A percentile compares a stretch with the other conserved stretches of the same genome.
phyloP scores from a whole-genome alignment of 495 filamentous ascomycete species.

The Pseudoneurospora amorphoporcata region DNA sequence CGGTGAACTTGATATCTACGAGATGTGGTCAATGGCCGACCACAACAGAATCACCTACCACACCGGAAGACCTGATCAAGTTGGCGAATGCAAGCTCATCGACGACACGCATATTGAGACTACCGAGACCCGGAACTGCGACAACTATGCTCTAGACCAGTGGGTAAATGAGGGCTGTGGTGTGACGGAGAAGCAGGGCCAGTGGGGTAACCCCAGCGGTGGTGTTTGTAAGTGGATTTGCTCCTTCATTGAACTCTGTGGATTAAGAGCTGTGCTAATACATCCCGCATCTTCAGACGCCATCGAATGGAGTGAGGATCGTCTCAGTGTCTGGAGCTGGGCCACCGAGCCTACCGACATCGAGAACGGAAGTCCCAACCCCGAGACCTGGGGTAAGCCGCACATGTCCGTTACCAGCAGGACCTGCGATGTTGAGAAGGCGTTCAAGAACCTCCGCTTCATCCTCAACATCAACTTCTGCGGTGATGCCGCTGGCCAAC shows the following conservation, averaged over 20 bases:
- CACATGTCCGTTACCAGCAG: conserved; percentile 37
- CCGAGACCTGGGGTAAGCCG: conserved; percentile 54
- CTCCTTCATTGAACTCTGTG: no score
- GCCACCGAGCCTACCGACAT: conserved; percentile 36
- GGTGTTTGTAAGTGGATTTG: conserved; percentile 40
- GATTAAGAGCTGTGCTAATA: neutral
- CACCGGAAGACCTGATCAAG: conserved; percentile 47
- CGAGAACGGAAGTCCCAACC: conserved; percentile 50
- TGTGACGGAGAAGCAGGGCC: conserved; percentile 38
- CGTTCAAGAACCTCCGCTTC: conserved; percentile 37
- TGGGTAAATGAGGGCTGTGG: conserved; percentile 26
- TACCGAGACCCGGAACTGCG: conserved; percentile 46
- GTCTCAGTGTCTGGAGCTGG: conserved; percentile 69
- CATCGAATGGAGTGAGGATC: conserved; percentile 55
- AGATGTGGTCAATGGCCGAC: conserved; percentile 60
- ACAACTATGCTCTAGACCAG: conserved; percentile 27
- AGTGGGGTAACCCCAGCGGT: conserved; percentile 52
- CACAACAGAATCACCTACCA: conserved; percentile 65
- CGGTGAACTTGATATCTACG: conserved; percentile 87
- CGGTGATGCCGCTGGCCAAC: conserved; percentile 31
- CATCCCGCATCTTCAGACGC: conserved; percentile 32
- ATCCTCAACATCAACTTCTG: conserved; percentile 42
- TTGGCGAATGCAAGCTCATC: conserved; percentile 47
- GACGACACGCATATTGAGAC: conserved; percentile 35
- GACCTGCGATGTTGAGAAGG: conserved; percentile 33